These are phyloP conservation scores for Garcia nutans DNA, from an alignment of 345 rosid species.

Conservation along the genomic window DNA sequence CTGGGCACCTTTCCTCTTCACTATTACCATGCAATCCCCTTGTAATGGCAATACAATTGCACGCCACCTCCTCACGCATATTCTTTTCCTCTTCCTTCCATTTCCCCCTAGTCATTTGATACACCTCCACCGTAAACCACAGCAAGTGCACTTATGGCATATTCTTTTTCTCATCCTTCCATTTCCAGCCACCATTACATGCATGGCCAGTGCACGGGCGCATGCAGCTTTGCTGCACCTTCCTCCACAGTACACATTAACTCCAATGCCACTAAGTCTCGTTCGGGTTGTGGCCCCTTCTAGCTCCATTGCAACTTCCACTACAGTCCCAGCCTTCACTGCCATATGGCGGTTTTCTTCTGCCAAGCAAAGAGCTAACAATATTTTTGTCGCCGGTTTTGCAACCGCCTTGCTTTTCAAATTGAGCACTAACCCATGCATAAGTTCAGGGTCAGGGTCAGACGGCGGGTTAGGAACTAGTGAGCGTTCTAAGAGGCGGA, in stretches of 20 bases:
- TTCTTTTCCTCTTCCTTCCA: no score
- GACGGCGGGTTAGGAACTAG: conserved; percentile 76
- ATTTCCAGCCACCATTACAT: conserved; percentile 79
- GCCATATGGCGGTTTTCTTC: conserved; percentile 80
- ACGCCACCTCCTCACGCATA: conserved; percentile 65
- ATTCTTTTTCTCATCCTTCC: conserved; percentile 77
- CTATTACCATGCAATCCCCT: conserved; percentile 73
- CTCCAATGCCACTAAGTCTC: conserved; percentile 81
- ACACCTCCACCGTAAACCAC: conserved; percentile 48
- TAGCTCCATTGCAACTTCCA: conserved; percentile 63
- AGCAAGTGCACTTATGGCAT: conserved; percentile 71
- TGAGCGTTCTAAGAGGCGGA: conserved; percentile 63
- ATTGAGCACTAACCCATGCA: conserved; percentile 58
- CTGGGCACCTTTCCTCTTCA: conserved; percentile 78
- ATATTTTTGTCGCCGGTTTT: conserved; percentile 67
- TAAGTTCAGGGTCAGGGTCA: conserved; percentile 61
- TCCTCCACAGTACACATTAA: conserved; percentile 69
- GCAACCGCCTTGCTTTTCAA: conserved; percentile 48
- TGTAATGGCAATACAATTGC: conserved; percentile 76
- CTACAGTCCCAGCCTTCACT: conserved; percentile 77
- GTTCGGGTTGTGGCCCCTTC: conserved; percentile 67
- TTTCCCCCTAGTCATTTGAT: conserved; percentile 18
- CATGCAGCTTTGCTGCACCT: conserved; percentile 79
- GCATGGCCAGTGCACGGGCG: conserved; percentile 77
- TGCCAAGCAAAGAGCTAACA: conserved; percentile 72